Conservation (phyloP, 2,329 filamentous ascomycete species). For the Tricladium varicosporioides region DNA sequence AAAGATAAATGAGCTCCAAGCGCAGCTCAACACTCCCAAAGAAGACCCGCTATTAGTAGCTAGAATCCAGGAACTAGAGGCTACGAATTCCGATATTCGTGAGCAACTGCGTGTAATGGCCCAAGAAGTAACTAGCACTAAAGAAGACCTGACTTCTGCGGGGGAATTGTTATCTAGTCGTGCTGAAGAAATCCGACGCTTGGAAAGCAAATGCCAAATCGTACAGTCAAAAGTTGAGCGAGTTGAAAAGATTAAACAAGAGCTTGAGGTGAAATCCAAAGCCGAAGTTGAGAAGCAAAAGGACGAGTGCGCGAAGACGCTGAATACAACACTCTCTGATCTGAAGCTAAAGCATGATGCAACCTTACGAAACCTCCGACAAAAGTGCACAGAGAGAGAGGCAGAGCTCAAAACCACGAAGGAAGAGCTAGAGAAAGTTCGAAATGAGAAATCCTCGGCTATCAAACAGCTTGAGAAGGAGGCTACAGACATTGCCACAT, state of each 20-base stretch:
- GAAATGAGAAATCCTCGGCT: not conserved
- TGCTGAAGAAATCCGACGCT: conserved; percentile 13
- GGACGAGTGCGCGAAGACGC: conserved; percentile 18
- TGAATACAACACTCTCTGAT: conserved; percentile 13
- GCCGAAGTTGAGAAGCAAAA: conserved; percentile 28
- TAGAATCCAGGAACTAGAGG: conserved; percentile 25
- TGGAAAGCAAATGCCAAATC: conserved; percentile 11
- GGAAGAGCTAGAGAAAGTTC: conserved; percentile 5
- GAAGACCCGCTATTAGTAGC: conserved; percentile 21
- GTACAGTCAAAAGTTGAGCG: conserved; percentile 26
- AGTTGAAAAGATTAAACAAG: conserved; percentile 29
- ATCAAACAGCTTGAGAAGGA: conserved; percentile 9
- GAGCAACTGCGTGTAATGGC: conserved; percentile 33
- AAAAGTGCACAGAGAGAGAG: conserved; percentile 14
- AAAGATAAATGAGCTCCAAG: conserved; percentile 24
- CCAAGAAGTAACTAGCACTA: conserved; percentile 29
- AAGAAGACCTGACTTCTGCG: conserved; percentile 14
- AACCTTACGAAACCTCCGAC: conserved; percentile 17
- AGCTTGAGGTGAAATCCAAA: conserved; percentile 18
- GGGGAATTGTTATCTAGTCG: conserved; percentile 7
- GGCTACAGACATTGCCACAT: not conserved
- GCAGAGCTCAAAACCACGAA: conserved; percentile 2
- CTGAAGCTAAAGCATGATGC: conserved; percentile 16
- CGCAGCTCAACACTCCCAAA: conserved; percentile 13
- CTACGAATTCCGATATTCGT: conserved; percentile 21